Conservation (phyloP, 148 eudicot genomes). For the Persicaria maculosa region DNA sequence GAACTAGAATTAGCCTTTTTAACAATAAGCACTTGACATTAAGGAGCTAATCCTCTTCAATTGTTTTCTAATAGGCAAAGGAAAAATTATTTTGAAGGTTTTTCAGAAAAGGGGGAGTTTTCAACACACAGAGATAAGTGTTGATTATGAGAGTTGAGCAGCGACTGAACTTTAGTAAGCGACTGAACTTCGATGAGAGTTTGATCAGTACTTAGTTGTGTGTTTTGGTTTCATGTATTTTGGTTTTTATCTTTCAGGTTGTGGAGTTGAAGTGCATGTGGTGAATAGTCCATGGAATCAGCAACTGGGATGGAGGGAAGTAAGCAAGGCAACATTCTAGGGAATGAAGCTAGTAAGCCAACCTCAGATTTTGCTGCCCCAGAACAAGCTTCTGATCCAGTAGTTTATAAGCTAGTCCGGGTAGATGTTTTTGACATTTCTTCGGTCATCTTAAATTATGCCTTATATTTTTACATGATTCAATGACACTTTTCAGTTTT, state of each 20-base stretch:
- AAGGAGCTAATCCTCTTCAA: no score
- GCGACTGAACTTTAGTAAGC: background rate
- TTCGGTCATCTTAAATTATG: background rate
- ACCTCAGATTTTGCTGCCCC: conserved; percentile 21
- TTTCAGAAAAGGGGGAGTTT: no score
- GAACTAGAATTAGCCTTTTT: no score
- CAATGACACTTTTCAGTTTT: background rate
- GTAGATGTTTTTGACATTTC: conserved; percentile 26
- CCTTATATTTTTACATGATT: background rate
- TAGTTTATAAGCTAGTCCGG: conserved; percentile 83
- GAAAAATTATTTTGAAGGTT: no score
- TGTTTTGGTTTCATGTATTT: background rate
- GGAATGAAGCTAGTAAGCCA: conserved; percentile 16
- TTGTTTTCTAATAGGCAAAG: no score
- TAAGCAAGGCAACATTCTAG: conserved; percentile 29
- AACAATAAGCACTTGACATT: no score
- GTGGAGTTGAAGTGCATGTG: conserved; percentile 32
- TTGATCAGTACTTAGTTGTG: background rate
- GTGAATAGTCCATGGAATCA: conserved; percentile 49
- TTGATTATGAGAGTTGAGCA: background rate
- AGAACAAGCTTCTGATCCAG: conserved; percentile 55
- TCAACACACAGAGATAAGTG: no score
- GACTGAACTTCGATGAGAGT: conserved; percentile 6
- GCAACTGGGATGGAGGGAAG: conserved; percentile 31
- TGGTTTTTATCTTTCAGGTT: conserved; percentile 33